Conservation (phyloP, 164 flowering plant genomes). For the Vitis amurensis region DNA sequence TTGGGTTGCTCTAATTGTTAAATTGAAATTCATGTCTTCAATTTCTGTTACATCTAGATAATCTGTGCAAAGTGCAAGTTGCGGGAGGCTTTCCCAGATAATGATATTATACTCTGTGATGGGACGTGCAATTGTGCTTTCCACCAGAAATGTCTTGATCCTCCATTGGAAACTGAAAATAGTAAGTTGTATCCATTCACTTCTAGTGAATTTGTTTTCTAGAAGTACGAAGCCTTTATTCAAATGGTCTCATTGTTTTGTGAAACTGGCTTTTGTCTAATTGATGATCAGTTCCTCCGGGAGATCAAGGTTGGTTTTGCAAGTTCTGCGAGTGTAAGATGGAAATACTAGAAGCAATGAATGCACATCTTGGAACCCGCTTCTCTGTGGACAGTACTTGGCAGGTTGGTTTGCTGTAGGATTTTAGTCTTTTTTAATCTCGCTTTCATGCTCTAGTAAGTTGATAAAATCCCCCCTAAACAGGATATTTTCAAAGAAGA, state of each 20-base stretch:
- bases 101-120: slow-evolving; percentile 94
- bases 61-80: slow-evolving; percentile 88
- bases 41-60: slow-evolving; percentile 47
- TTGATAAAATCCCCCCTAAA: not conserved
- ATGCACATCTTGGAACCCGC: slow-evolving; percentile 91
- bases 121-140: slow-evolving; percentile 95
- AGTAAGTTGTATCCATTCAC: slow-evolving; percentile 47
- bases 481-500: slow-evolving; percentile 92
- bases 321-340: slow-evolving; percentile 85
- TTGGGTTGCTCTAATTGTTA: too few relatives aligned
- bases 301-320: slow-evolving; percentile 94
- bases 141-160: slow-evolving; percentile 95
- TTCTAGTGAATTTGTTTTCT: not conserved
- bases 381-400: slow-evolving; percentile 63
- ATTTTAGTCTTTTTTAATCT: not conserved
- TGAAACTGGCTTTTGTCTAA: slow-evolving; percentile 5
- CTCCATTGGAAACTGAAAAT: slow-evolving; percentile 81
- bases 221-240: not conserved
- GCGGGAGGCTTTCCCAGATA: slow-evolving; percentile 80
- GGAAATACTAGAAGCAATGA: slow-evolving; percentile 80
- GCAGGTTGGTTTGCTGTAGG: slow-evolving; percentile 57
- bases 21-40: slow-evolving; percentile 1
- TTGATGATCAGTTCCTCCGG: slow-evolving; percentile 77
- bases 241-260: not conserved
- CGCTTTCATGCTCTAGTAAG: not conserved